These are phyloP conservation scores for Aspergillus awamori DNA, from an alignment of 2,329 filamentous ascomycete genomes.

Conservation along the genomic window DNA sequence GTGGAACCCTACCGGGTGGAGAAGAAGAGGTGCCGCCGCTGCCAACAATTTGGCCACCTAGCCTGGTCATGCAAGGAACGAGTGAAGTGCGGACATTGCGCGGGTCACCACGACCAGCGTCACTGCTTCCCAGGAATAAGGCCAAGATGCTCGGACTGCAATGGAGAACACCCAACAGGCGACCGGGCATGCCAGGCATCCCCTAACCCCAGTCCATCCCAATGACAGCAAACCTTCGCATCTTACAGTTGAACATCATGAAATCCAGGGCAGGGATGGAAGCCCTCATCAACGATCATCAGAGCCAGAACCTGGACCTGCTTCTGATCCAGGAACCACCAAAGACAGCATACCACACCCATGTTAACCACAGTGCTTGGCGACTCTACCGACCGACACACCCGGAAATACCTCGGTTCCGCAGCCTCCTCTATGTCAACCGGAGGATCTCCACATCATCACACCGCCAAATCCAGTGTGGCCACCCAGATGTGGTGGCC, in stretches of 20 bases:
- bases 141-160: conserved; percentile 24
- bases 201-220: not conserved
- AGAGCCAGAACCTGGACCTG: conserved; percentile 29
- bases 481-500: conserved; percentile 26
- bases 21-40: conserved; percentile 26
- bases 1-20: conserved; percentile 24
- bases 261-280: conserved; percentile 30
- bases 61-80: conserved; percentile 29
- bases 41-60: conserved; percentile 28
- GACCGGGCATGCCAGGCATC: conserved; percentile 17
- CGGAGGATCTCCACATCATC: conserved; percentile 26
- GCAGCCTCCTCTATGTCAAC: conserved; percentile 30
- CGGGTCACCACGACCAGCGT: conserved; percentile 22
- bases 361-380: conserved; percentile 31
- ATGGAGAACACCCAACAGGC: conserved; percentile 23
- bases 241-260: conserved; percentile 23
- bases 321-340: conserved; percentile 25
- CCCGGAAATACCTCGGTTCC: conserved; percentile 16
- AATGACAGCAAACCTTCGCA: conserved; percentile 13
- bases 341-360: conserved; percentile 19
- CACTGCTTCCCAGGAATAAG: conserved; percentile 24
- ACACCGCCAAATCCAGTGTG: conserved; percentile 22
- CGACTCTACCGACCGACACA: conserved; percentile 27
- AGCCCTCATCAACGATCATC: conserved; percentile 31
- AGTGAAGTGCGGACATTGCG: conserved; percentile 25